Percentiles rank a stretch among this genome's conserved stretches.
Evolutionary conservation across 2,329 filamentous ascomycete genomes (phyloP).

Genomic region (Fusarium falciforme): DNA sequence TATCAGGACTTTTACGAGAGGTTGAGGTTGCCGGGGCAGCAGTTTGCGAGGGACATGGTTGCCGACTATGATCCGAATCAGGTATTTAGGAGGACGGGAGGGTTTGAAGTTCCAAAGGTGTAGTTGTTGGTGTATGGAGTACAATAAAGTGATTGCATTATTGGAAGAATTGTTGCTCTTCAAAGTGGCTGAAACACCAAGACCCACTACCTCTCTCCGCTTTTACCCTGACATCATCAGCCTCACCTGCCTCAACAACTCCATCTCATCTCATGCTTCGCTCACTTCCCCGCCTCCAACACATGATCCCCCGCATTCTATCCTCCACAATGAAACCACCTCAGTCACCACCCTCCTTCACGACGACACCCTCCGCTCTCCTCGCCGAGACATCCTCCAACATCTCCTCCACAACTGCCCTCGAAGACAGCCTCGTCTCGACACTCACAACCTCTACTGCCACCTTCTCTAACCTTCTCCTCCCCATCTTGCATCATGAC

Average conservation of each 20-base stretch:
- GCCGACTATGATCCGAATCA: constrained; percentile 52
- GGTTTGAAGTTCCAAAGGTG: constrained; percentile 48
- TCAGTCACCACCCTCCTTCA: constrained; percentile 37
- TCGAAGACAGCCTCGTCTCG: constrained; percentile 36
- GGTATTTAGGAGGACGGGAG: constrained; percentile 53
- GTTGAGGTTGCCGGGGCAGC: constrained; percentile 49
- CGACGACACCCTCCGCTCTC: constrained; percentile 19
- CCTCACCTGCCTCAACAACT: neutral
- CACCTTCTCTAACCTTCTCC: constrained; percentile 35
- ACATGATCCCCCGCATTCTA: no score
- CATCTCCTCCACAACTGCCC: constrained; percentile 26
- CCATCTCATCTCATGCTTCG: neutral
- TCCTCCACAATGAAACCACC: constrained; percentile 39
- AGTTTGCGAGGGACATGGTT: constrained; percentile 50
- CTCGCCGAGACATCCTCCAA: constrained; percentile 50
- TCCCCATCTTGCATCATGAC: constrained; percentile 38
- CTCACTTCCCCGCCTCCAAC: neutral
- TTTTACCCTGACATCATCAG: constrained; percentile 5
- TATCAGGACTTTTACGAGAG: constrained; percentile 57
- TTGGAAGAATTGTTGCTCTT: no score
- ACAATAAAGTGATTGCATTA: no score
- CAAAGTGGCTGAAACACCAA: constrained; percentile 5
- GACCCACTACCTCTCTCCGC: constrained; percentile 15
- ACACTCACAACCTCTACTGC: constrained; percentile 32
- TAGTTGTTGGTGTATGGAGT: neutral